Conservation (phyloP, 257 asterid genomes). For the Solanum gandarillasii region DNA sequence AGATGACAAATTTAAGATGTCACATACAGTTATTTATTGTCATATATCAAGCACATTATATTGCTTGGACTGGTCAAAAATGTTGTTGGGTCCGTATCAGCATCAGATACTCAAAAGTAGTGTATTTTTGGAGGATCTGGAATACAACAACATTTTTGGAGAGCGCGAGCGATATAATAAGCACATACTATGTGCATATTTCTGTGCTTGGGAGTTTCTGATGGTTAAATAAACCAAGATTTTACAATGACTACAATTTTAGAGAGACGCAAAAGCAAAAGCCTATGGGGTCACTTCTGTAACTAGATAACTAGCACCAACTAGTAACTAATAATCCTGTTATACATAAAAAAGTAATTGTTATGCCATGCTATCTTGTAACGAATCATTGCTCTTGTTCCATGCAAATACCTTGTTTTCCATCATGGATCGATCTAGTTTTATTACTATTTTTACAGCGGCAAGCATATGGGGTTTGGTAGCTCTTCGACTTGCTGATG, state of each 20-base stretch:
- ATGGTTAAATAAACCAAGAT: too few species aligned
- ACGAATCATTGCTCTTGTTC: neutral
- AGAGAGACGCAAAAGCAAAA: neutral
- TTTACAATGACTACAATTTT: neutral
- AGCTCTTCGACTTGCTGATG: conserved; percentile 78
- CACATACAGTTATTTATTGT: neutral
- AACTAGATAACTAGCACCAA: neutral
- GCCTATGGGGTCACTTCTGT: neutral
- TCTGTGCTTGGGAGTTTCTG: neutral
- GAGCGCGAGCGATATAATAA: neutral
- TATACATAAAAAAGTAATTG: neutral
- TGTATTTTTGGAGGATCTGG: neutral
- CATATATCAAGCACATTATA: neutral
- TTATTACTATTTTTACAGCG: conserved; percentile 29
- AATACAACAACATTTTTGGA: neutral
- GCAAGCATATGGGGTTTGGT: conserved; percentile 75
- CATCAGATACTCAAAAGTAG: neutral
- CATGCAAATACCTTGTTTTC: neutral
- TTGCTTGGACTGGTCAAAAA: neutral
- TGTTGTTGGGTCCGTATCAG: neutral
- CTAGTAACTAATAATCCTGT: neutral
- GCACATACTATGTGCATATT: neutral
- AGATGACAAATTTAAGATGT: neutral
- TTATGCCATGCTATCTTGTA: neutral
- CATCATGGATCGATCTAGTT: neutral